phyloP scores from a whole-genome alignment of 805 yeast species.

The Monosporozyma aerobia region DNA sequence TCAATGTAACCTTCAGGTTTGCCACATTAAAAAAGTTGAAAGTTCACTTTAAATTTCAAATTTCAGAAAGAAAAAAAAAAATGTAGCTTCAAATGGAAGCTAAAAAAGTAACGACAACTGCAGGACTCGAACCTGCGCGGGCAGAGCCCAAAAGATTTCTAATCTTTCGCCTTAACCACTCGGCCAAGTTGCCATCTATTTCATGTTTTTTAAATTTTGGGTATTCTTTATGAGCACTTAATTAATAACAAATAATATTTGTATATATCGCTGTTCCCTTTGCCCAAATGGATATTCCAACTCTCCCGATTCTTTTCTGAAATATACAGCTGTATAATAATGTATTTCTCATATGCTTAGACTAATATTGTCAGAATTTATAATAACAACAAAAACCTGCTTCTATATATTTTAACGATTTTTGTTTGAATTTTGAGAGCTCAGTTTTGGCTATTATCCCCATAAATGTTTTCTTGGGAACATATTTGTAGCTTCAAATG shows the following conservation, averaged over 20 bases:
- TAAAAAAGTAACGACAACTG: slow-evolving; percentile 49
- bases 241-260: too few relatives aligned
- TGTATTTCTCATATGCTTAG: background rate
- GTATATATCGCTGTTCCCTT: too few relatives aligned
- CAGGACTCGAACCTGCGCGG: slow-evolving; percentile 65
- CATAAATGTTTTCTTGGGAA: too few relatives aligned
- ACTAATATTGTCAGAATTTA: too few relatives aligned
- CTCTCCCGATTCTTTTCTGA: background rate
- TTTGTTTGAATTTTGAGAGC: too few relatives aligned
- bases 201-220: background rate
- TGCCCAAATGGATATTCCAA: too few relatives aligned
- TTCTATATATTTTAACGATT: too few relatives aligned
- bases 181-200: slow-evolving; percentile 41
- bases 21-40: background rate
- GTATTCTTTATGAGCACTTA: too few relatives aligned
- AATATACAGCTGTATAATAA: too few relatives aligned
- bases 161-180: slow-evolving; percentile 59
- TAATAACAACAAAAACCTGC: too few relatives aligned
- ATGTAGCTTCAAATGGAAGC: background rate
- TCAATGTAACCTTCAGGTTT: background rate
- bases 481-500: too few relatives aligned
- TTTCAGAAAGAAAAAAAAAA: background rate
- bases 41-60: background rate
- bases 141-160: slow-evolving; percentile 48
- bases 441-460: too few relatives aligned